Conservation (phyloP, 2,329 filamentous ascomycete genomes). For the Didymella pomorum region DNA sequence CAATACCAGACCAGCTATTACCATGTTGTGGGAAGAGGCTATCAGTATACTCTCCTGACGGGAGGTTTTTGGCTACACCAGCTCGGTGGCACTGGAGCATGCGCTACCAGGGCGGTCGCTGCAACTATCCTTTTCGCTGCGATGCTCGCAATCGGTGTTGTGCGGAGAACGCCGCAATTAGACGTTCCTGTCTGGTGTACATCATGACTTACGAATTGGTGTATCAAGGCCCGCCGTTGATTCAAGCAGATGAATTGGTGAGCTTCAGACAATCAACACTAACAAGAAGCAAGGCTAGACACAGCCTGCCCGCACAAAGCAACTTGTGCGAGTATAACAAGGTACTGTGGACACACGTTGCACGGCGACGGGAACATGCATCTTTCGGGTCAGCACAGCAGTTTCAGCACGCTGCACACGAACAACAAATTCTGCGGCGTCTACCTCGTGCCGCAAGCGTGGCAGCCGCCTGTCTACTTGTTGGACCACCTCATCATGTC, state of each 20-base stretch:
- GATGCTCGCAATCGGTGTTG: background rate
- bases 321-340: background rate
- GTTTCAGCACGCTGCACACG: background rate
- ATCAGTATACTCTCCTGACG: slow-evolving; percentile 2
- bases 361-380: slow-evolving; percentile 7
- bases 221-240: background rate
- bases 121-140: slow-evolving; percentile 4
- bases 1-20: slow-evolving; percentile 3
- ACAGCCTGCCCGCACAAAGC: background rate
- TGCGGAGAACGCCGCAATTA: background rate
- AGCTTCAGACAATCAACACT: background rate
- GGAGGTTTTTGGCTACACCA: slow-evolving; percentile 2
- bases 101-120: background rate
- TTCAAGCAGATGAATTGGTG: background rate
- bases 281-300: background rate
- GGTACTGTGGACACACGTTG: background rate
- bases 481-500: background rate
- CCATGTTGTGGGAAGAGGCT: slow-evolving; percentile 7
- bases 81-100: slow-evolving; percentile 1
- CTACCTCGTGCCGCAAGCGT: slow-evolving; percentile 9
- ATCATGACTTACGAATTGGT: background rate
- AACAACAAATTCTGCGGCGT: background rate
- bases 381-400: background rate
- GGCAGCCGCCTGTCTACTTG: background rate
- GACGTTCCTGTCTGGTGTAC: background rate